phyloP scores from a whole-genome alignment of 1,139 yeast genomes.

The Casaregolazyma lundiana region DNA sequence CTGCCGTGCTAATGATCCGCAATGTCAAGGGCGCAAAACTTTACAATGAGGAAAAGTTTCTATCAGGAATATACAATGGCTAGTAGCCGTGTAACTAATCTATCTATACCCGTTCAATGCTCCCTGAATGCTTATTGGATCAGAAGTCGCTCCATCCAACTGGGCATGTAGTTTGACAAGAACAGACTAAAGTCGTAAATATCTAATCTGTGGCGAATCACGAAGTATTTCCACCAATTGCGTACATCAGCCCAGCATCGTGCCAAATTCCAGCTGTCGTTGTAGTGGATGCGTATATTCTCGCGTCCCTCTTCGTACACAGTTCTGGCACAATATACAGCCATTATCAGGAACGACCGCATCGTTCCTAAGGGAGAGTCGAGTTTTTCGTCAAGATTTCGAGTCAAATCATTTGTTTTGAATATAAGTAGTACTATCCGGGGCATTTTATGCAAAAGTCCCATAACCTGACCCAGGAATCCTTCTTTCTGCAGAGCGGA shows the following conservation, averaged over 20 bases:
- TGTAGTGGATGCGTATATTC: slow-evolving; percentile 31
- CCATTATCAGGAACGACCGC: slow-evolving; percentile 83
- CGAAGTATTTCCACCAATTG: slow-evolving; percentile 50
- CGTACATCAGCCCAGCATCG: slow-evolving; percentile 20
- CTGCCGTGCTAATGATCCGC: slow-evolving; percentile 1
- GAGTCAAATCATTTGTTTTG: slow-evolving; percentile 89
- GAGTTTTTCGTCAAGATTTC: slow-evolving; percentile 80
- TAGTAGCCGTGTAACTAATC: background rate
- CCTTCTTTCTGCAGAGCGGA: slow-evolving; percentile 52
- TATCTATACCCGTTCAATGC: background rate
- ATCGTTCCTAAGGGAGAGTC: slow-evolving; percentile 84
- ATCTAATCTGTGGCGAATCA: slow-evolving; percentile 48
- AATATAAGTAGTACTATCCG: slow-evolving; percentile 76
- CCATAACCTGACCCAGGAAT: slow-evolving; percentile 72
- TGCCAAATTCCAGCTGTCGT: slow-evolving; percentile 33
- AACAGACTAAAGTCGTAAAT: slow-evolving; percentile 44
- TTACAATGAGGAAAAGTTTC: slow-evolving; percentile 1
- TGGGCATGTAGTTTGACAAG: background rate
- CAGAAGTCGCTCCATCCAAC: too few relatives aligned
- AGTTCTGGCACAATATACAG: slow-evolving; percentile 79
- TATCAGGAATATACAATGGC: background rate
- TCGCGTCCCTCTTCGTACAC: slow-evolving; percentile 65
- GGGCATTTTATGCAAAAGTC: slow-evolving; percentile 74
- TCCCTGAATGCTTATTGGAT: background rate
- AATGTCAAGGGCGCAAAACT: background rate